These are phyloP conservation scores for Brettanomyces bruxellensis DNA, from an alignment of 805 yeast species.

Conservation along the genomic window DNA sequence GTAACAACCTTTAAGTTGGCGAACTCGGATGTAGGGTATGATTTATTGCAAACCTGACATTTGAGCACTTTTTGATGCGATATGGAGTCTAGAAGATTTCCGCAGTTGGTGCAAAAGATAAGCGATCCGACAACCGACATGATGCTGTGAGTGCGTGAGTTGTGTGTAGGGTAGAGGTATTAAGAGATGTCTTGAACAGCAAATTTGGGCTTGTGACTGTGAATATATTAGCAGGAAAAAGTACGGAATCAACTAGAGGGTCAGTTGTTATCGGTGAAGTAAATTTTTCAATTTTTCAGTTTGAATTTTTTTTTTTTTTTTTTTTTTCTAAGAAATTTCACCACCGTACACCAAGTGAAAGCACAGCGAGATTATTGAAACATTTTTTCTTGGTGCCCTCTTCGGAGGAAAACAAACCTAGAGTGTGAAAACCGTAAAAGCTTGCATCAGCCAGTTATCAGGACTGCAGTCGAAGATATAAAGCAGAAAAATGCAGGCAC, in stretches of 20 bases:
- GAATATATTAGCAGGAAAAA: not conserved
- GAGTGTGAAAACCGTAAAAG: no score
- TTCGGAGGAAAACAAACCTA: no score
- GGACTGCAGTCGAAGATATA: not conserved
- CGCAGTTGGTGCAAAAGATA: conserved; percentile 90
- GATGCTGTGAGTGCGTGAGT: not conserved
- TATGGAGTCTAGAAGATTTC: conserved; percentile 73
- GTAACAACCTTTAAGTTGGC: conserved; percentile 81
- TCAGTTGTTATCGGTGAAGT: no score
- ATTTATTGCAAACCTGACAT: conserved; percentile 29
- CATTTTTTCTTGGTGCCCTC: no score
- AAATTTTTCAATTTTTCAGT: not conserved
- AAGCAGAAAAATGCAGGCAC: conserved; percentile 1
- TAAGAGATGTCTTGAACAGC: not conserved
- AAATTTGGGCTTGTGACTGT: not conserved
- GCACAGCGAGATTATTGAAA: no score
- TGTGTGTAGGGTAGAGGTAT: not conserved
- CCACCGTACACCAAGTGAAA: not conserved
- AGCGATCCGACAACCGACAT: conserved; percentile 96
- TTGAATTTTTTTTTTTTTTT: not conserved
- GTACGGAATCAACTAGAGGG: not conserved
- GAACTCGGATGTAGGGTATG: conserved; percentile 41
- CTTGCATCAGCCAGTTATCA: no score
- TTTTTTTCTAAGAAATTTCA: not conserved
- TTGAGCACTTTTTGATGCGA: conserved; percentile 26